Conservation (phyloP, 192 early-diverging fungal species). For the Geranomyces variabilis region DNA sequence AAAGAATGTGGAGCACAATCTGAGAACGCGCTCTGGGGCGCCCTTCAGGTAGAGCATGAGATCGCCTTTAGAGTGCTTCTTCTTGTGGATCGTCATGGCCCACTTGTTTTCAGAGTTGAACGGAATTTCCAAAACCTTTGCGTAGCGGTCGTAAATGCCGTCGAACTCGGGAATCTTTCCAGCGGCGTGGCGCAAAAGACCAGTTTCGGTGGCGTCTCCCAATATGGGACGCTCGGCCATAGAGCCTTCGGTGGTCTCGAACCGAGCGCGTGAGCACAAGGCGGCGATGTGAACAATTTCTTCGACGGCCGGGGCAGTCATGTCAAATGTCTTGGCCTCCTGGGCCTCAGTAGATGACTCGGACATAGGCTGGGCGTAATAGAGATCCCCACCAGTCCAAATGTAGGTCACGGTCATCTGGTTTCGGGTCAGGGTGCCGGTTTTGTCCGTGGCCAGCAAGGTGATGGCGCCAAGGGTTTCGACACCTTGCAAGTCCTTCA, state of each 20-base stretch:
- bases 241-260: constrained; percentile 88
- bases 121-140: constrained; percentile 93
- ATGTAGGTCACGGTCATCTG: constrained; percentile 95
- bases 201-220: constrained; percentile 95
- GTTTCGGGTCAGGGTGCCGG: constrained; percentile 94
- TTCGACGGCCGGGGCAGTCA: constrained; percentile 59
- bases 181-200: constrained; percentile 82
- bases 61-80: constrained; percentile 66
- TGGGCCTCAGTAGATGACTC: constrained; percentile 17
- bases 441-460: constrained; percentile 95
- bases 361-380: constrained; percentile 39
- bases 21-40: constrained; percentile 91
- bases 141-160: constrained; percentile 59
- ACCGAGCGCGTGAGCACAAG: constrained; percentile 84
- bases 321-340: constrained; percentile 45
- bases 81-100: constrained; percentile 87
- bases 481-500: constrained; percentile 95
- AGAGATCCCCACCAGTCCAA: constrained; percentile 78
- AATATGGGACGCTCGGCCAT: constrained; percentile 76
- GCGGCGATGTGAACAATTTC: constrained; percentile 82
- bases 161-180: constrained; percentile 76
- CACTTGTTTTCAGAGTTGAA: constrained; percentile 96
- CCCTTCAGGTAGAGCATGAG: constrained; percentile 90
- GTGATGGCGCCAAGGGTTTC: constrained; percentile 98
- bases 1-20: constrained; percentile 78